These are phyloP conservation scores for Aspergillus steynii DNA, from an alignment of 495 filamentous ascomycete species.

Conservation along the genomic window DNA sequence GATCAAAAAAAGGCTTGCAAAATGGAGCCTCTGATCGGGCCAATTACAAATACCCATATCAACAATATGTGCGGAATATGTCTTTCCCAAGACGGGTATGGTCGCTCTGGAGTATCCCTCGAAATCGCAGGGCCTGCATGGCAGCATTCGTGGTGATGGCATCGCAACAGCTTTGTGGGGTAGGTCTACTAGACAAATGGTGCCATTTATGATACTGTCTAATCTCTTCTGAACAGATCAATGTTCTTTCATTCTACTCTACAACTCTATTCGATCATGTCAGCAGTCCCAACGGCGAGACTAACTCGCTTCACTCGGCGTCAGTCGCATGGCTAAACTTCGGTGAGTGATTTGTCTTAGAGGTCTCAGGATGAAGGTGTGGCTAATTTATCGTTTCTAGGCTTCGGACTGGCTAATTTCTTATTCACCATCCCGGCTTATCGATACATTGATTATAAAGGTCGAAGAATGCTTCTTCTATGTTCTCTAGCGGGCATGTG, in stretches of 20 bases:
- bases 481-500: constrained; percentile 26
- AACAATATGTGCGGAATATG: constrained; percentile 9
- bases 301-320: neutral
- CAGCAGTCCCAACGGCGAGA: constrained; percentile 47
- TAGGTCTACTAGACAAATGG: constrained; percentile 1
- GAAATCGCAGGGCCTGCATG: constrained; percentile 60
- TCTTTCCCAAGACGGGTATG: constrained; percentile 2
- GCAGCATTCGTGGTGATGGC: constrained; percentile 66
- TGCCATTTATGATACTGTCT: neutral
- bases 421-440: constrained; percentile 30
- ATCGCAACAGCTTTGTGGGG: constrained; percentile 73
- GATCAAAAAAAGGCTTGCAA: neutral
- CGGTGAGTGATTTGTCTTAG: constrained; percentile 49
- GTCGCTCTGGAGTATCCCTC: constrained; percentile 57
- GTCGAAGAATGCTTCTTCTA: constrained; percentile 29
- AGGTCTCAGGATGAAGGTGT: too few species aligned
- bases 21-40: constrained; percentile 1
- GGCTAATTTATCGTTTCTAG: constrained; percentile 14
- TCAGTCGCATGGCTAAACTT: constrained; percentile 56
- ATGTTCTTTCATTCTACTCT: constrained; percentile 75
- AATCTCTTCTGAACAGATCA: constrained; percentile 40
- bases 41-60: constrained; percentile 14
- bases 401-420: constrained; percentile 30
- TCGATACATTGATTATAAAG: constrained; percentile 24
- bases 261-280: constrained; percentile 62